Base-by-base conservation (phyloP, 1,284 basidiomycete species). In the Irpex sp. region DNA sequence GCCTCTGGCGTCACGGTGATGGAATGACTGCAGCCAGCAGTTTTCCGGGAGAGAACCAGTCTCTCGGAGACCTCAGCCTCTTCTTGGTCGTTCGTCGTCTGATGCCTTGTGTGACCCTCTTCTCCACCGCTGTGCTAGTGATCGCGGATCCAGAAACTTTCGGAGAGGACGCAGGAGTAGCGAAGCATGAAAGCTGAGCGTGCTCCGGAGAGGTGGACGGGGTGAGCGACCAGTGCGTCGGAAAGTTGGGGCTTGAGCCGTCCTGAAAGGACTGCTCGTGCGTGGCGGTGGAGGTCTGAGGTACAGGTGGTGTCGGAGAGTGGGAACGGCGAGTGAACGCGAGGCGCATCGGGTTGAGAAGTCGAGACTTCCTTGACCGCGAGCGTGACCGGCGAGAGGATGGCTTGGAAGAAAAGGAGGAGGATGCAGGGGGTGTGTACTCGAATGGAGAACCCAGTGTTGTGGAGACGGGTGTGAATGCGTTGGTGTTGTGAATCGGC, bases 41-140 rank as follows among this genome's bases (percentile, higher is more conserved):
- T 73, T 78, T 81, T 64, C 77, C 77, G 23, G 82, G 80, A 63
- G 82, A 82, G 70, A 85, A 83, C 84, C 84, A 86, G 68, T 78
- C 76, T 52, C 83, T 79, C 68, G 80, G 77, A 56, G 81, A 77
- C 63, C 82, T 80, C 71, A 81, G 71, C 57, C 80, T 74, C 63
- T 82, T 80, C 71, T 80, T 72, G 58, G 80, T 74, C 62, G 76
- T 73, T 65, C 75, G 75, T 48, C 76, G 74, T 68, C 74, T 76
- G 42, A 65, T 63, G 36, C 62, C 61, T 48, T 71, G 72, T 51
- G 72, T 69, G 65, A 64, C 70, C 28, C 52, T 16, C 66, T 72
- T 70, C 61, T 59, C 62, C 63, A 67, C 58, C 56, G 62, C 67
- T 62, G 65, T 67, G 54, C 68, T 65, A 58, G 62, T 63, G 47